These are phyloP conservation scores for Sugiyamaella japonica DNA, from an alignment of 1,139 yeast genomes.

Conservation along the genomic window DNA sequence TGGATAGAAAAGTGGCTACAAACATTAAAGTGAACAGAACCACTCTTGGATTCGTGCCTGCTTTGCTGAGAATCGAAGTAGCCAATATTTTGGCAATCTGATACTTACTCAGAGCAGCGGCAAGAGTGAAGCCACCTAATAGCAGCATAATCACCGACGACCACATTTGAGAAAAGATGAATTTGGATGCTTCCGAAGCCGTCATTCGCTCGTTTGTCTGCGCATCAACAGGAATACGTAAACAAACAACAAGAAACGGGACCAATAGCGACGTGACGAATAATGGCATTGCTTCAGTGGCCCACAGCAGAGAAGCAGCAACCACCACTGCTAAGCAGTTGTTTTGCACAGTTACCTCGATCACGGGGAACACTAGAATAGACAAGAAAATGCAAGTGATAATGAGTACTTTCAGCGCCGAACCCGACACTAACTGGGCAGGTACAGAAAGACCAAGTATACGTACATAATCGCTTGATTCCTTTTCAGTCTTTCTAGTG, in stretches of 20 bases:
- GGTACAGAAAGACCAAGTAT: constrained; percentile 27
- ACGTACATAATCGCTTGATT: constrained; percentile 15
- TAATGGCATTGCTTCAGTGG: constrained; percentile 87
- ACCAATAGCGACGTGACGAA: constrained; percentile 80
- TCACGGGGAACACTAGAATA: constrained; percentile 54
- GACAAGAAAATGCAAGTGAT: constrained; percentile 52
- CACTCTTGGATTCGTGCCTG: constrained; percentile 81
- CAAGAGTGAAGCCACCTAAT: constrained; percentile 90
- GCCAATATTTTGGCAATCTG: constrained; percentile 84
- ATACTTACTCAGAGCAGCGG: constrained; percentile 90
- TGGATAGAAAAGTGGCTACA: constrained; percentile 79
- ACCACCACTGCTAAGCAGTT: constrained; percentile 82
- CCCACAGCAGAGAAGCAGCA: constrained; percentile 84
- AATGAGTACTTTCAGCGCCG: constrained; percentile 40
- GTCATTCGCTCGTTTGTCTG: constrained; percentile 49
- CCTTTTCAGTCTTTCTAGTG: constrained; percentile 9
- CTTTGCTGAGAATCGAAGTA: constrained; percentile 72
- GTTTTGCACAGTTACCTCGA: constrained; percentile 62
- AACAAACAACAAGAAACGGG: constrained; percentile 73
- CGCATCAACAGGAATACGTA: constrained; percentile 65
- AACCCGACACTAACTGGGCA: constrained; percentile 25
- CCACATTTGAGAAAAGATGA: constrained; percentile 88
- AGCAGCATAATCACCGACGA: constrained; percentile 85
- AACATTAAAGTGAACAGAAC: constrained; percentile 78
- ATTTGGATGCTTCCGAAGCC: constrained; percentile 70